phyloP scores from a whole-genome alignment of 2,329 filamentous ascomycete genomes.

The Colletotrichum coccodes region DNA sequence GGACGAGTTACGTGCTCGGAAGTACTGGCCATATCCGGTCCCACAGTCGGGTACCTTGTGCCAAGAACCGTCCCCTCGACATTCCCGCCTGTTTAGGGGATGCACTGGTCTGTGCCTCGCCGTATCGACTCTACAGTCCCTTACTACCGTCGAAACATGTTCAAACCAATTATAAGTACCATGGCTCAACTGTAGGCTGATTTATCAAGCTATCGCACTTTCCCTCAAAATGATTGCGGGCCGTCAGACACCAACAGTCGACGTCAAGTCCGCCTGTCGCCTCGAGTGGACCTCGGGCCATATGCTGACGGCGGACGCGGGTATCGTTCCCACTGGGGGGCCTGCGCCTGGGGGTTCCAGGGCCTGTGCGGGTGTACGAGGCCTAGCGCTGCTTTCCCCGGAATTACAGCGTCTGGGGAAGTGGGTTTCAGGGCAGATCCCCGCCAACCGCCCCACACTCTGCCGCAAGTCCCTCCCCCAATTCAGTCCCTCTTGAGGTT shows the following conservation, averaged over 20 bases:
- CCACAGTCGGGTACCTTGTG: constrained; percentile 12
- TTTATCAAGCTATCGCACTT: no score
- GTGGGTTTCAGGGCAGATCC: constrained; percentile 26
- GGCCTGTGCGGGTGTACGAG: neutral
- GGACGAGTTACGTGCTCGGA: neutral
- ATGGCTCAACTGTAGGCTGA: neutral
- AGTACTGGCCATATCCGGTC: constrained; percentile 3
- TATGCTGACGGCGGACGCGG: constrained; percentile 11
- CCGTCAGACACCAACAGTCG: neutral
- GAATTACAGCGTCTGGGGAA: constrained; percentile 36
- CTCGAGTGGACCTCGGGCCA: neutral
- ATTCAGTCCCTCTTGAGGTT: neutral
- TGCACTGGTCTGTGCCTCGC: neutral
- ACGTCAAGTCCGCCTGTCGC: neutral
- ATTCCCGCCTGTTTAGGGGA: neutral
- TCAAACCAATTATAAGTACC: neutral
- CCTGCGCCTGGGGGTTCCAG: neutral
- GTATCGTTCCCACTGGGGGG: constrained; percentile 30
- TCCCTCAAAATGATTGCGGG: no score
- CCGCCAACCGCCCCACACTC: constrained; percentile 22
- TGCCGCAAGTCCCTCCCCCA: neutral
- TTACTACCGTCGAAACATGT: neutral
- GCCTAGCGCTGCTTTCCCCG: constrained; percentile 32
- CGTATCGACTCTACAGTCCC: neutral
- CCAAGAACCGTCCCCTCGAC: neutral